Evolutionary conservation across 306 rosid genomes (phyloP).

Genomic region (Lathyrus aphaca): DNA sequence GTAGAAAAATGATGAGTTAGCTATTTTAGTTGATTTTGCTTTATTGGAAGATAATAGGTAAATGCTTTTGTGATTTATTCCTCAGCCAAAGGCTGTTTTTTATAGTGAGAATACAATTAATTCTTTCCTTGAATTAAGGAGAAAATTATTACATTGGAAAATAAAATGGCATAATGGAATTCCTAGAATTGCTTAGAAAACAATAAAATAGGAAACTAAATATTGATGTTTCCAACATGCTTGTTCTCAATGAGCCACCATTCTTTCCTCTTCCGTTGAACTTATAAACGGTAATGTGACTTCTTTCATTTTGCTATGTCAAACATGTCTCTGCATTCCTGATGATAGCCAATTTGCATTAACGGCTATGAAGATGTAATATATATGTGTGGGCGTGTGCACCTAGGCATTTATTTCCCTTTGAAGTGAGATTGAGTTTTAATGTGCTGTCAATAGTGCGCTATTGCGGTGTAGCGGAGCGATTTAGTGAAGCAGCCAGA

Average conservation of each 20-base stretch:
- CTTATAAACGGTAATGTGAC: neutral
- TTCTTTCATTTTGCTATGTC: neutral
- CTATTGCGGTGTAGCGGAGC: neutral
- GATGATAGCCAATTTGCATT: neutral
- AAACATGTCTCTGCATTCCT: neutral
- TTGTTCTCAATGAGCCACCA: slow-evolving; percentile 12
- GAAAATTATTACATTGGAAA: no score
- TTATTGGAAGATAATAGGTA: no score
- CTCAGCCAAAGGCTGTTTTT: no score
- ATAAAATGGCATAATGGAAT: no score
- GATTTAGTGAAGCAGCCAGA: neutral
- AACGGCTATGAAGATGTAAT: neutral
- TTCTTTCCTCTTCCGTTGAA: neutral
- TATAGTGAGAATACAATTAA: no score
- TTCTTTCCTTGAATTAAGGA: no score
- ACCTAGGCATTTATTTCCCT: neutral
- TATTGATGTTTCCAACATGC: neutral
- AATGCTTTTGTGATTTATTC: no score
- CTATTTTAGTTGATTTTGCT: slow-evolving; percentile 13
- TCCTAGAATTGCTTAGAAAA: no score
- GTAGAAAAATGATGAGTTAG: slow-evolving; percentile 21
- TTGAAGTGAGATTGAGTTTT: neutral
- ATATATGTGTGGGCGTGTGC: neutral
- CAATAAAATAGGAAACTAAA: no score
- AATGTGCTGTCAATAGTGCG: neutral